Conservation (phyloP, 257 asterid genomes). For the Nicotiana obtusifolia region DNA sequence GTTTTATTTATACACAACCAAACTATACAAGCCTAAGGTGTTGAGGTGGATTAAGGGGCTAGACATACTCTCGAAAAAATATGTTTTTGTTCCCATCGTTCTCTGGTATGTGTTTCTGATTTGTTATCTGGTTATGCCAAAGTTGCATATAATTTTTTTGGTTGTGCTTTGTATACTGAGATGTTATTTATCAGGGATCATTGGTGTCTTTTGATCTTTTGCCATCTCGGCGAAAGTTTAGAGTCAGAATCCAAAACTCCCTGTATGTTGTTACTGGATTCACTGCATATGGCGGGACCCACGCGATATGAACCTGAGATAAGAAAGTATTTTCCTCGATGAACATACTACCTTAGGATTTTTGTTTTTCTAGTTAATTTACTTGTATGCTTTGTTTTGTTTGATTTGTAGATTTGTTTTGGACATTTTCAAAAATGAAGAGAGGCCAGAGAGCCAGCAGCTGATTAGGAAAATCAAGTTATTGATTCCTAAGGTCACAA, state of each 20-base stretch:
- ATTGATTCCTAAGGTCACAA: constrained; percentile 48
- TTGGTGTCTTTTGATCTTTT: constrained; percentile 76
- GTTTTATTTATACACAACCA: constrained; percentile 35
- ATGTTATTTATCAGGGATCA: constrained; percentile 45
- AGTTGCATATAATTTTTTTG: neutral
- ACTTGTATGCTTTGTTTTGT: neutral
- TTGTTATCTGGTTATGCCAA: neutral
- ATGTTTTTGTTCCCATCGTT: constrained; percentile 62
- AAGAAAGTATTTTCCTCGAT: constrained; percentile 37
- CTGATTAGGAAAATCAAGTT: constrained; percentile 39
- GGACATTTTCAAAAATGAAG: constrained; percentile 35
- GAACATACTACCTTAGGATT: neutral
- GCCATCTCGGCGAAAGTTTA: constrained; percentile 47
- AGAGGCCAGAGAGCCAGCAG: constrained; percentile 25
- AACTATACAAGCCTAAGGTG: constrained; percentile 20
- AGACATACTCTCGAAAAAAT: constrained; percentile 42
- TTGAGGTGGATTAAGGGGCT: constrained; percentile 51
- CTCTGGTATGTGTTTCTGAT: constrained; percentile 43
- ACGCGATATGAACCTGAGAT: constrained; percentile 49
- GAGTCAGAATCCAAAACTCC: constrained; percentile 29
- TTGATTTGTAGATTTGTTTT: constrained; percentile 38
- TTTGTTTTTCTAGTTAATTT: neutral
- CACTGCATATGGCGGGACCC: constrained; percentile 32
- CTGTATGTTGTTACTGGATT: constrained; percentile 69
- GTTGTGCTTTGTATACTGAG: constrained; percentile 8